Evolutionary conservation across 345 rosid genomes (phyloP).

Genomic region (Trapa incisa): DNA sequence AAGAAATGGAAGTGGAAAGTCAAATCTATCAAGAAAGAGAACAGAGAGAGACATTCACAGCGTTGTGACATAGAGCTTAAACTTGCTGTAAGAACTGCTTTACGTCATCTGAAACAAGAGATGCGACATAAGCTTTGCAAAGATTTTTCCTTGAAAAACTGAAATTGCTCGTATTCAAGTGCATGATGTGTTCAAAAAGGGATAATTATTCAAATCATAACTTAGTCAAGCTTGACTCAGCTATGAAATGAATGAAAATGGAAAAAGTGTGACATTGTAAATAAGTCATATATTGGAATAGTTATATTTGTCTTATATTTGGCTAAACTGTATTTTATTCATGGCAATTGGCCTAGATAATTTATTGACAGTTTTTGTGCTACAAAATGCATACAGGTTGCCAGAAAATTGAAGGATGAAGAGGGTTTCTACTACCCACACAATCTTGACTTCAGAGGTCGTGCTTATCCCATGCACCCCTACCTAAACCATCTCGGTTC

Average conservation of each 20-base stretch:
- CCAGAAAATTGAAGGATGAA: constrained; percentile 87
- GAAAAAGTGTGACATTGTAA: background rate
- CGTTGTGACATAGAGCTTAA: constrained; percentile 90
- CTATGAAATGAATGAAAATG: background rate
- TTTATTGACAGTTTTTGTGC: background rate
- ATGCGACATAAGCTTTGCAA: constrained; percentile 4
- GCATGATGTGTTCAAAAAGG: background rate
- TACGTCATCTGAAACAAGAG: background rate
- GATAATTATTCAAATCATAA: background rate
- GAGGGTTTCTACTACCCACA: constrained; percentile 93
- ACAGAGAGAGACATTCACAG: constrained; percentile 82
- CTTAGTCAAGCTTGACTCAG: background rate
- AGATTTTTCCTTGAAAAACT: constrained; percentile 7
- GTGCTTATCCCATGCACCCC: constrained; percentile 99
- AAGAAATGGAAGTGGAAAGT: constrained; percentile 86
- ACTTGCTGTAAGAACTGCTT: constrained; percentile 63
- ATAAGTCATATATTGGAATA: background rate
- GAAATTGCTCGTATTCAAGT: background rate
- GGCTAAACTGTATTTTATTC: background rate
- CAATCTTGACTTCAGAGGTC: constrained; percentile 93
- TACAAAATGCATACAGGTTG: constrained; percentile 48
- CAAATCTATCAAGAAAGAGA: constrained; percentile 51
- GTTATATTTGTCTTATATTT: background rate
- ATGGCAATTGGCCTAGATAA: background rate
- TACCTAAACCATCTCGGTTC: constrained; percentile 97